Conservation (phyloP, 2,329 filamentous ascomycete species). For the Ceratocystiopsis minuta region DNA sequence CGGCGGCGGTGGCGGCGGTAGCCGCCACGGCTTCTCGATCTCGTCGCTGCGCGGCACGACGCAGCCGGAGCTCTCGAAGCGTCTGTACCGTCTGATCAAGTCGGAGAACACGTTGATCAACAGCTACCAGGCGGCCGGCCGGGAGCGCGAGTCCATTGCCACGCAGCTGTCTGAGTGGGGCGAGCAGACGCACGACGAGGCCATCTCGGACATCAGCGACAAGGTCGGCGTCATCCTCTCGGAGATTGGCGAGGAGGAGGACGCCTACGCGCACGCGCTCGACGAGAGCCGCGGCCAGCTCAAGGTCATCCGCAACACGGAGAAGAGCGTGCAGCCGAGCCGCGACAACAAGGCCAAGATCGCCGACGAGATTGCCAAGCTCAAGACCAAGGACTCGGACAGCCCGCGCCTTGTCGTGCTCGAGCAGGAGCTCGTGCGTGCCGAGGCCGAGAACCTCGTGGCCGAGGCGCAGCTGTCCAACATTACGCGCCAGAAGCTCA, state of each 20-base stretch:
- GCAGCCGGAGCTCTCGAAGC: conserved; percentile 77
- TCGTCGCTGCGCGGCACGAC: conserved; percentile 67
- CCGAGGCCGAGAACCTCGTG: conserved; percentile 88
- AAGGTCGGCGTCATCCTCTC: conserved; percentile 86
- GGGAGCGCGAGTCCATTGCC: conserved; percentile 70
- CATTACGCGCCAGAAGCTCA: conserved; percentile 87
- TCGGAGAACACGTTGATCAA: conserved; percentile 76
- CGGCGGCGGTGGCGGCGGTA: conserved; percentile 8
- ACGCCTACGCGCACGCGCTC: conserved; percentile 65
- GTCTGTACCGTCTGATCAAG: conserved; percentile 85
- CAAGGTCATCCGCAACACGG: conserved; percentile 89
- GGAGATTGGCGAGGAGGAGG: conserved; percentile 89
- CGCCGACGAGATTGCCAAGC: conserved; percentile 73
- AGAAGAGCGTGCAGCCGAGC: conserved; percentile 85
- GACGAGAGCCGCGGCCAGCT: conserved; percentile 69
- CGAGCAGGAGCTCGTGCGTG: conserved; percentile 90
- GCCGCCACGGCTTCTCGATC: conserved; percentile 56
- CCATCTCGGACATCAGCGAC: conserved; percentile 77
- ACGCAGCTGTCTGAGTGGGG: conserved; percentile 93
- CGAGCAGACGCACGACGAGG: conserved; percentile 74
- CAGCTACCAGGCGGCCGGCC: conserved; percentile 68
- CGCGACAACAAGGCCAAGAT: conserved; percentile 78
- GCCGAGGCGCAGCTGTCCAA: conserved; percentile 95
- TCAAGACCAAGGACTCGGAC: conserved; percentile 84
- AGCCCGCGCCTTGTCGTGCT: conserved; percentile 65